These are phyloP conservation scores for Tritrichomonas musculus DNA, from an alignment of 208 protist genomes.

Conservation along the genomic window DNA sequence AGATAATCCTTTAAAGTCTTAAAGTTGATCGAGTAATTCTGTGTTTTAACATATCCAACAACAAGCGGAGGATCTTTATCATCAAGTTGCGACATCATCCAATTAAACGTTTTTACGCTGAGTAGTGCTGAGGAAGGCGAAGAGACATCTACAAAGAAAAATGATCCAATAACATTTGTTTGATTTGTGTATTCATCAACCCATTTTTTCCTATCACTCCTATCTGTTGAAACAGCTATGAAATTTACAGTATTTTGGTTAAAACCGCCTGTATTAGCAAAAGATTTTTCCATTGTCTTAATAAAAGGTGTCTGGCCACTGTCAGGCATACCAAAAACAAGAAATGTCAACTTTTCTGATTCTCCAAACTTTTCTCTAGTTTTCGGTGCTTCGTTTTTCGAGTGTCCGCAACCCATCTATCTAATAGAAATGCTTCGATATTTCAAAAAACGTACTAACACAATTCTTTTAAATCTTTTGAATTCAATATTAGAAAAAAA, in stretches of 20 bases:
- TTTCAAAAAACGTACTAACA: no score
- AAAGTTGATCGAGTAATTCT: not conserved
- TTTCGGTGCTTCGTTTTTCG: not conserved
- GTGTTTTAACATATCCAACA: not conserved
- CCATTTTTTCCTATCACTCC: not conserved
- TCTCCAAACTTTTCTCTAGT: not conserved
- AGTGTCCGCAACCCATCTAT: conserved; percentile 27
- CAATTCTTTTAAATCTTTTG: no score
- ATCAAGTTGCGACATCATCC: not conserved
- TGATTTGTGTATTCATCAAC: not conserved
- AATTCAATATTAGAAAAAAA: no score
- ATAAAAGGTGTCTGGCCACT: not conserved
- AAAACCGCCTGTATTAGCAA: not conserved
- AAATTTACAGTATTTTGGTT: not conserved
- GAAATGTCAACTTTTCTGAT: not conserved
- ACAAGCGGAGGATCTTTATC: not conserved
- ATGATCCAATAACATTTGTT: not conserved
- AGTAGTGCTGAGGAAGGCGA: not conserved
- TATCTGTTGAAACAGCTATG: not conserved
- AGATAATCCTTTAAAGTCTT: not conserved
- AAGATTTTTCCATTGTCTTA: not conserved
- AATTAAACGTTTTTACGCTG: not conserved
- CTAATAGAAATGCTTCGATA: no score
- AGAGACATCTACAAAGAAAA: conserved; percentile 22
- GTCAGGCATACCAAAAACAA: conserved; percentile 19